Evolutionary conservation across 495 filamentous ascomycete species (phyloP), one percentile per base, ranked within the genome.

Genomic region (Talaromyces stipitatus): DNA sequence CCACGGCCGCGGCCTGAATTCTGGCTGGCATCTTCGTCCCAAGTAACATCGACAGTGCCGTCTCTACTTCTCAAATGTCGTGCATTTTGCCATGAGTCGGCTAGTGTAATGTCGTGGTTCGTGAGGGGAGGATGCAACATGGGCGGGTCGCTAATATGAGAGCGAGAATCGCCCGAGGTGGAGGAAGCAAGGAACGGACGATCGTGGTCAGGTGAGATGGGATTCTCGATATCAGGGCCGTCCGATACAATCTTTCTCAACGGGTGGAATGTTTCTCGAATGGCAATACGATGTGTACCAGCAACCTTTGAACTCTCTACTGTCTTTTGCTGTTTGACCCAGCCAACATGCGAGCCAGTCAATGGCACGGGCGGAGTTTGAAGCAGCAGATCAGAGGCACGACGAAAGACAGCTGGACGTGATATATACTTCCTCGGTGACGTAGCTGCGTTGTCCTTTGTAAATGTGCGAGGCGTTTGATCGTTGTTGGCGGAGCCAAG

Each of bases 1-100:
- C 73, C 68, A 18, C 74, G 72, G 57, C 74, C 66, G 54, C 73
- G 69, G 61, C 72, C 78, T 27, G 78, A 63, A 45, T 69, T 75
- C 27, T 72, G 66, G 28, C 76, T 72, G 20, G 68, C 12, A 28
- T 64, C 60, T 3, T 43, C 38, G 33, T 57, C 29, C 41, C 55
- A 58, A 36, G 51, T 50, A 9, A 45, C 54, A n/a, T 58, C 50
- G 1, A 58, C 30, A 1, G 30, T 29, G 22, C 54, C 54, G 16
- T 51, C 47, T 30, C 55, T 23, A 55, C 47, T 30, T 22, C 58
- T 54, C 46, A 50, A 23, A 33, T 58, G 59, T 23, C 48, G 30
- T 12, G 36, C 18, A 24, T 23, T 46, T 5, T 46, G 30, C 48
- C 48, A 58, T 11, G 56, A 29, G n/a, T 58, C 56, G 33, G 56